Base-by-base conservation (phyloP, 208 protist species). In the Herpetomonas samuelpessoai region DNA sequence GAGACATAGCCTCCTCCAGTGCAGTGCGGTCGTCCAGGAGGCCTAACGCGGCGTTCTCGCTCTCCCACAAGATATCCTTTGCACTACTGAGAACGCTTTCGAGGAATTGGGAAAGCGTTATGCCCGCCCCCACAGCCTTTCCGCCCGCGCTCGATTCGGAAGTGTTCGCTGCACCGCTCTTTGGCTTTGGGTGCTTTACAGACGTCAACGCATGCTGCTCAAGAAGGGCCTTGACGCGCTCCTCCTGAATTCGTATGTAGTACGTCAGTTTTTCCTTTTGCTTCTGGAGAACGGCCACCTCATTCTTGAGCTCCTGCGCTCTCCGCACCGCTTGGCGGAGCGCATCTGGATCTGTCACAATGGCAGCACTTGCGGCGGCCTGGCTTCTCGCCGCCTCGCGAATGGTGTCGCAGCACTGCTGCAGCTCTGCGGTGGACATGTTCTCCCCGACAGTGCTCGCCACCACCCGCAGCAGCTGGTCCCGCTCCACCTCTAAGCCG, bases 201-300 rank as follows among this genome's bases (percentile, higher is more conserved):
- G n/a, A 25, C 4, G 52, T 28, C 21, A 88, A 46, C 22, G 69
- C 73, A 38, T 80, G 80, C 41, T 70, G 68, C 54, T 83, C 73
- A 35, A 86, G 59, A 27, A 88, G 66, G 6, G 83, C 73, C 1
- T 55, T 38, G 44, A 93, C 68, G 19, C 79, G 77, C 44, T 84
- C 71, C 67, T 93, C 74, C 25, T 74, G 79, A 3, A 85, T 56
- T 14, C 68, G 60, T 71, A 93, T 73, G 61, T 75, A 85, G 19
- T 72, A 67, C 47, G 81, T 74, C 26, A 94, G 76, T 35, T 86
- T 79, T 14, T 94, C 84, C 67, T 86, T 91, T 71, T 90, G 83
- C 41, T 72, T 60, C 49, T 76, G 68, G 31, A 94, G 70, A 58
- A 79, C 77, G 19, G 72, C 76, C 49, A 94, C 80, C 56, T 89